Percentiles rank a stretch among this genome's conserved stretches.
Evolutionary conservation across 2,329 filamentous ascomycete species (phyloP).

Genomic region (Capronia americana): DNA sequence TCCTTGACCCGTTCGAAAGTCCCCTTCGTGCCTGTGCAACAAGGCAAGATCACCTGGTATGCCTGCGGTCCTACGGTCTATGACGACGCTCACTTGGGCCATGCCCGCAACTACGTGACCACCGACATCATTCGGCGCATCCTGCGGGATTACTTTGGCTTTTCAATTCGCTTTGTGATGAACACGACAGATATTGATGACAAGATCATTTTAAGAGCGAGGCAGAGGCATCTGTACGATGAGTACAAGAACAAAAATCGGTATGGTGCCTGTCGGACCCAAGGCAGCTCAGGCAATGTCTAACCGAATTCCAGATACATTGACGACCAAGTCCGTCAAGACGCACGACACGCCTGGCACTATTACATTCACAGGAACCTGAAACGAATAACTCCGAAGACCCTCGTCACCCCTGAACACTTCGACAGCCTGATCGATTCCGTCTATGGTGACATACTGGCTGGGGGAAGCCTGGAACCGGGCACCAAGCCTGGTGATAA

Average conservation of each 20-base stretch:
- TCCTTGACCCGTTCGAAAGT: slow-evolving; percentile 77
- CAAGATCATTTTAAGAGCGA: slow-evolving; percentile 71
- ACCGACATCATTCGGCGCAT: slow-evolving; percentile 88
- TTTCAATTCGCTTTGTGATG: slow-evolving; percentile 85
- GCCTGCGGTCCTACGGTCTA: slow-evolving; percentile 88
- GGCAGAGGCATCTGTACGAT: slow-evolving; percentile 78
- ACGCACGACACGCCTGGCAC: slow-evolving; percentile 59
- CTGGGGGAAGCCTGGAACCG: slow-evolving; percentile 61
- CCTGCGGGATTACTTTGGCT: slow-evolving; percentile 81
- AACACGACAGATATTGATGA: slow-evolving; percentile 88
- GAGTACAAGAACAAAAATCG: slow-evolving; percentile 67
- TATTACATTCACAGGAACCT: slow-evolving; percentile 73
- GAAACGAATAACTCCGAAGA: slow-evolving; percentile 52
- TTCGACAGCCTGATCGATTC: slow-evolving; percentile 58
- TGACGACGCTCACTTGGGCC: slow-evolving; percentile 80
- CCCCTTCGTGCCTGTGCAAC: slow-evolving; percentile 74
- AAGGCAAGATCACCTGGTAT: slow-evolving; percentile 78
- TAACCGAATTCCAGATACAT: slow-evolving; percentile 41
- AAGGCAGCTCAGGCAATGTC: not conserved
- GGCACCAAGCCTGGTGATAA: slow-evolving; percentile 69
- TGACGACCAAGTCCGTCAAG: slow-evolving; percentile 55
- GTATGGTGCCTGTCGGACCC: slow-evolving; percentile 10
- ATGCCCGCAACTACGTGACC: slow-evolving; percentile 88
- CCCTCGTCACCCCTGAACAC: slow-evolving; percentile 51
- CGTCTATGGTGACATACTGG: slow-evolving; percentile 61